Evolutionary conservation across 495 filamentous ascomycete genomes (phyloP), one percentile per base, ranked within the genome.

Genomic region (Neurospora sp.): DNA sequence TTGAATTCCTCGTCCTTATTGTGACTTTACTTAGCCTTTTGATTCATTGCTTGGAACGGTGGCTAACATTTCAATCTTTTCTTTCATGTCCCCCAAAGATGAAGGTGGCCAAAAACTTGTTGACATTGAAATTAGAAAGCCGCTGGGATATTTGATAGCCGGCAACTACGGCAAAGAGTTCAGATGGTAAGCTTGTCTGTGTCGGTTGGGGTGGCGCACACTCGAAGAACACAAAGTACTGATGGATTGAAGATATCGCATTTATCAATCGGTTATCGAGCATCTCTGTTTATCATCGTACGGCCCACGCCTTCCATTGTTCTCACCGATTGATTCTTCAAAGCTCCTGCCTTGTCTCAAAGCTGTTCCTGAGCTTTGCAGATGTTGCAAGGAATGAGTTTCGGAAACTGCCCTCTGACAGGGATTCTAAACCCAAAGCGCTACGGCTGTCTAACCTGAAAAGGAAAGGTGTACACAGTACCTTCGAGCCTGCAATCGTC

Each of bases 401-500:
- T 62, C 54, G 54, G 71, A 72, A 72, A 62, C 44, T 72, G 42
- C 27, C 70, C 70, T 46, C 27, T 41, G 40, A 72, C 75, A 77
- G 75, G 78, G 77, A 35, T 48, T 1, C 37, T 11, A 62, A 35
- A 31, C 27, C 54, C 27, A 18, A 31, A 35, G 48, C 23, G 72
- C 62, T 72, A 27, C 8, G 69, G 69, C 16, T 37, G 59, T 35
- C 78, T 80, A 81, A 69, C 80, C 75, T 71, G 42, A 74, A 74
- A 59, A 73, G 76, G 80, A 71, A 81, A 71, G 76, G 69, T 69
- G 46, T 70, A 71, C 72, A 31, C 69, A 74, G 72, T 73, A 72
- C 76, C 72, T 75, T 77, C 23, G 27, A 23, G 40, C 38, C 73
- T 44, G 66, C 73, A 76, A 79, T 75, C 72, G 27, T 78, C 79